A percentile compares a stretch with the other conserved stretches of the same genome.
These are phyloP conservation scores for Daedaleopsis sinensis DNA, from an alignment of 768 basidiomycete genomes.

Conservation along the genomic window DNA sequence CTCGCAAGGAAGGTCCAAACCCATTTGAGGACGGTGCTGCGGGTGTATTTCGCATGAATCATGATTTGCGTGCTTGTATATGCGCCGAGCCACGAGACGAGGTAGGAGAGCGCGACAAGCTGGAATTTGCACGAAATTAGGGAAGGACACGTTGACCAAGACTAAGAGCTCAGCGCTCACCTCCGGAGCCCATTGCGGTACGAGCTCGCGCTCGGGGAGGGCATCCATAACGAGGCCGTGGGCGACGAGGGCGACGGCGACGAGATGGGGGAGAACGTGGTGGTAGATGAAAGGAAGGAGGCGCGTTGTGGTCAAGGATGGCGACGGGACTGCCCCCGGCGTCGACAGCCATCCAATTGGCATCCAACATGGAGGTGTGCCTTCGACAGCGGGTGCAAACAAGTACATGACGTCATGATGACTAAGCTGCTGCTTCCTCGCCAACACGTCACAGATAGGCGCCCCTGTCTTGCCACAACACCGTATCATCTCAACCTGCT, in stretches of 20 bases:
- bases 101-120: slow-evolving; percentile 32
- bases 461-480: too few relatives aligned
- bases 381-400: too few relatives aligned
- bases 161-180: slow-evolving; percentile 14
- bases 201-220: slow-evolving; percentile 27
- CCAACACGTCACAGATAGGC: too few relatives aligned
- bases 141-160: not conserved
- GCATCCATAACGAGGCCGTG: slow-evolving; percentile 18
- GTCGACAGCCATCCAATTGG: not conserved
- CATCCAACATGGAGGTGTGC: too few relatives aligned
- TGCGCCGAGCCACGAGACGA: slow-evolving; percentile 34
- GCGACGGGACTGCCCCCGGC: not conserved
- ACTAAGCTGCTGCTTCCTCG: too few relatives aligned
- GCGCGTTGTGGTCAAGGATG: not conserved
- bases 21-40: slow-evolving; percentile 21
- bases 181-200: slow-evolving; percentile 30
- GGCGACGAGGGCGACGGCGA: slow-evolving; percentile 1
- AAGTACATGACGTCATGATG: too few relatives aligned
- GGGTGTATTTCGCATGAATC: slow-evolving; percentile 34
- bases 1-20: slow-evolving; percentile 32
- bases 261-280: slow-evolving; percentile 6
- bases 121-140: slow-evolving; percentile 1
- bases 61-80: slow-evolving; percentile 35
- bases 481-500: too few relatives aligned
- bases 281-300: slow-evolving; percentile 3